Evolutionary conservation across 352 stramenopile genomes (phyloP).

Genomic region (Globisporangium middletonii): DNA sequence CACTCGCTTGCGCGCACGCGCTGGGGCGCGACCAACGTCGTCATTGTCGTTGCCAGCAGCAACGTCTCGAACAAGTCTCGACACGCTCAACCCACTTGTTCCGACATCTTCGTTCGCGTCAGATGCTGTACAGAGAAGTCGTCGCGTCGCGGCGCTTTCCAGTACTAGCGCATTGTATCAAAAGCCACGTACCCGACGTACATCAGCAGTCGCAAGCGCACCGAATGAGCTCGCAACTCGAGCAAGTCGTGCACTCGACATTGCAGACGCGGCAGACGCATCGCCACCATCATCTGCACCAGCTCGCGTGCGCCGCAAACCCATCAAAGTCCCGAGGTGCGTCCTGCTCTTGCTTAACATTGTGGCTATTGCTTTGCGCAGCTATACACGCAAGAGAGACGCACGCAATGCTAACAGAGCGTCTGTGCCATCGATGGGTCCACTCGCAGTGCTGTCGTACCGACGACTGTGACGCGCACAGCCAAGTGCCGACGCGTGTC

Average conservation of each 20-base stretch:
- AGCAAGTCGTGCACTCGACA: not conserved
- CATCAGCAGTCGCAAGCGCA: not conserved
- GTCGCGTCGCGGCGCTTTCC: not conserved
- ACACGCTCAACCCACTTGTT: not conserved
- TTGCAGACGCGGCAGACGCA: not conserved
- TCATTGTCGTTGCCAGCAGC: not conserved
- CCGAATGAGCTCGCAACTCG: not conserved
- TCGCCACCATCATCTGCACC: not conserved
- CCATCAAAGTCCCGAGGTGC: conserved; percentile 3
- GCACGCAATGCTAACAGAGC: not conserved
- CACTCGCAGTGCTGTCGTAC: conserved; percentile 3
- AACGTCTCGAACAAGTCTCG: not conserved
- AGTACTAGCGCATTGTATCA: not conserved
- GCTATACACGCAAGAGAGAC: not conserved
- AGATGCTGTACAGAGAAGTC: not conserved
- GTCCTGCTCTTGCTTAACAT: not conserved
- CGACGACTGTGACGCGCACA: conserved; percentile 4
- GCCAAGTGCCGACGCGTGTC: conserved; percentile 7
- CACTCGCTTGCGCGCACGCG: not conserved
- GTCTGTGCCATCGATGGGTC: no score
- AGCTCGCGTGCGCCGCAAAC: not conserved
- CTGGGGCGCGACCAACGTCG: not conserved
- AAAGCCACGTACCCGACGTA: not conserved
- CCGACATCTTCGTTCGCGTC: not conserved
- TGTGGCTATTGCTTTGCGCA: not conserved